Base-by-base conservation (phyloP, 2,329 filamentous ascomycete species). In the Verticillium longisporum region DNA sequence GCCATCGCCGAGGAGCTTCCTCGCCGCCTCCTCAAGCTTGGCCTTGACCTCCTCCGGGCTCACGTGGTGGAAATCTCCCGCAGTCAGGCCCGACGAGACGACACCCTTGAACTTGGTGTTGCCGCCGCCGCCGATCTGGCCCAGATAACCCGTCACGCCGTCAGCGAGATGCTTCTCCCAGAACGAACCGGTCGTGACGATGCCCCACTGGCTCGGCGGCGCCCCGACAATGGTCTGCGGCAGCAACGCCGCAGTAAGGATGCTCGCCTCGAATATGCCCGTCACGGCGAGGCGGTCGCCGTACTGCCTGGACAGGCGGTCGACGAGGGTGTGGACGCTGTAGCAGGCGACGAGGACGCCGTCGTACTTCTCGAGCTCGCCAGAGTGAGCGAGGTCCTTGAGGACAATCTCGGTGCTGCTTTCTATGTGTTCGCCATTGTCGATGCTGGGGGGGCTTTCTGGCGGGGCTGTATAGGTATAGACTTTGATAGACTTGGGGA, bases 341-440 rank as follows among this genome's bases (percentile, higher is more conserved):
- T 91, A 98, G 76, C 94, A 97, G 21, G 92, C 92, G 2, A 97
- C 83, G 0, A 97, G 81, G 64, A 96, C 88, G n/a, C 83, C 92
- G 69, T 95, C 87, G 72, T 91, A 86, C 33, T 75, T 67, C 2
- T 72, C 62, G 0, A 83, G 71, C 0, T 74, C 62, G 63, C 64
- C 72, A 32, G 38, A 72, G 38, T 74, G 60, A 14, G 76, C 62
- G 53, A 68, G 38, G 62, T 85, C 78, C 1, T 79, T 75, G 15
- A 88, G 76, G 58, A 91, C 90, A 61, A 85, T 82, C 1, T 81
- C 70, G 1, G 86, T 83, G 66, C 89, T 93, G 58, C 78, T 72
- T 1, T 76, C 72, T 6, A 92, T 88, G 71, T 92, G 91, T 13
- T 81, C 74, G 65, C 83, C 87, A 66, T 91, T 83, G 74, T 97